Base-by-base conservation (phyloP, 805 yeast species). In the Yamadazyma paraphyllophila region DNA sequence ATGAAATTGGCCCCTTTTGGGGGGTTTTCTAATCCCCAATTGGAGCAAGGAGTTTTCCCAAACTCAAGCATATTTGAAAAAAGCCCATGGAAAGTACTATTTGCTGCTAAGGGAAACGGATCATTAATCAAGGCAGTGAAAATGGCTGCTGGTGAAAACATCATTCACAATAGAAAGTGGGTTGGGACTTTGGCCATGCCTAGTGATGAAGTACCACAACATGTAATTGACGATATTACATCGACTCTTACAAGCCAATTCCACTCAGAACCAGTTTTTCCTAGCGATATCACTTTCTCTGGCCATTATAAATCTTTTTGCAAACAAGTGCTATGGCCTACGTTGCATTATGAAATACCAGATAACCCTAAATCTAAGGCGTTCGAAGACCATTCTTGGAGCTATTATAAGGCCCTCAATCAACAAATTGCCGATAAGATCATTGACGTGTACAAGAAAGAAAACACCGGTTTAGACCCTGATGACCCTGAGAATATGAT, bases 241-340 rank as follows among this genome's bases (percentile, higher is more conserved):
- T 52, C 56, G 0, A 71, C 69, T 33, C 64, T 88, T 44, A 51
- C 56, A 24, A 58, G 62, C 1, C 77, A 81, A 2, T 83, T 79
- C 60, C 59, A 78, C 46, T 79, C 84, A 34, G 77, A 76, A 47
- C 81, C 89, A 0, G 87, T 90, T 2, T 81, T 80, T 48, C 82
- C 92, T 2, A 80, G 79, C 53, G 98, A 94, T 63, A 66, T 80
- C 26, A 82, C 89, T 1, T 88, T 89, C 56, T 86, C 85, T 58
- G 97, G 97, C 15, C 96, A 91, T 60, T 94, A 94, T 64, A 82
- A 81, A 47, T 87, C 88, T 43, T 94, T 86, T 63, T 92, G 97
- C 64, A 94, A 94, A 65, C 95, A 91, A 58, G 88, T 94, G 33
- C 70, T 94, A 50, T 94, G 98, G 98, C 99, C 99, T 27, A 88